These are phyloP conservation scores for Botryotinia globosa DNA, from an alignment of 2,329 filamentous ascomycete genomes.

Conservation along the genomic window DNA sequence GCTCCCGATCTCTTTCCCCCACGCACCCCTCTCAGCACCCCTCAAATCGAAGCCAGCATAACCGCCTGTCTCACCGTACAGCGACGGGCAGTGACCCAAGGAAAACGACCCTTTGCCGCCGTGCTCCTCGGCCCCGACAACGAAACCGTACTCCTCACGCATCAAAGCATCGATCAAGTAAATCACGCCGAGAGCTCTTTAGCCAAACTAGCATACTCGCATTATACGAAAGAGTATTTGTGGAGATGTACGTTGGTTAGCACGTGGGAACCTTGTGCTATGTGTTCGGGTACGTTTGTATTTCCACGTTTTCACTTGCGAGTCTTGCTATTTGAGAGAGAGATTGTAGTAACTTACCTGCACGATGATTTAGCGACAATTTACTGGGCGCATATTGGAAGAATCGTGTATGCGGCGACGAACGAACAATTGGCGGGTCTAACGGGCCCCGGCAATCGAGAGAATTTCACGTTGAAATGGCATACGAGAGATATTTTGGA, in stretches of 20 bases:
- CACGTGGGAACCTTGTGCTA: constrained; percentile 55
- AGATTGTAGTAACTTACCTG: not conserved
- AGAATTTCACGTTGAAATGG: constrained; percentile 53
- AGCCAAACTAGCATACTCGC: constrained; percentile 48
- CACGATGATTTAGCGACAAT: constrained; percentile 38
- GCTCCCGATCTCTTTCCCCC: constrained; percentile 40
- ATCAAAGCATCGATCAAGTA: constrained; percentile 51
- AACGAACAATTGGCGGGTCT: constrained; percentile 47
- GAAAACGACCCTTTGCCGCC: constrained; percentile 50
- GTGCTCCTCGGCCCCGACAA: constrained; percentile 50
- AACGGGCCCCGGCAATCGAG: constrained; percentile 48
- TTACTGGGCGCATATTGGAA: constrained; percentile 53
- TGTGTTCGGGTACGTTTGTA: constrained; percentile 44
- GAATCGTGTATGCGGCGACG: constrained; percentile 50
- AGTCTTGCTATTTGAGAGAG: not conserved
- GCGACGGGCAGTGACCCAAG: constrained; percentile 44
- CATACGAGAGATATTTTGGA: constrained; percentile 48
- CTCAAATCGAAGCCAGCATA: constrained; percentile 44
- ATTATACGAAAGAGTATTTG: constrained; percentile 49
- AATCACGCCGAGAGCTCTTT: constrained; percentile 51
- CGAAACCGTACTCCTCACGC: constrained; percentile 46
- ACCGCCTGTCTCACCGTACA: constrained; percentile 44
- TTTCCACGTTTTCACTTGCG: constrained; percentile 18
- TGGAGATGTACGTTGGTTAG: constrained; percentile 50
- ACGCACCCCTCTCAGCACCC: constrained; percentile 40